phyloP scores from a whole-genome alignment of 805 yeast genomes.

The Kodamaea restingae region DNA sequence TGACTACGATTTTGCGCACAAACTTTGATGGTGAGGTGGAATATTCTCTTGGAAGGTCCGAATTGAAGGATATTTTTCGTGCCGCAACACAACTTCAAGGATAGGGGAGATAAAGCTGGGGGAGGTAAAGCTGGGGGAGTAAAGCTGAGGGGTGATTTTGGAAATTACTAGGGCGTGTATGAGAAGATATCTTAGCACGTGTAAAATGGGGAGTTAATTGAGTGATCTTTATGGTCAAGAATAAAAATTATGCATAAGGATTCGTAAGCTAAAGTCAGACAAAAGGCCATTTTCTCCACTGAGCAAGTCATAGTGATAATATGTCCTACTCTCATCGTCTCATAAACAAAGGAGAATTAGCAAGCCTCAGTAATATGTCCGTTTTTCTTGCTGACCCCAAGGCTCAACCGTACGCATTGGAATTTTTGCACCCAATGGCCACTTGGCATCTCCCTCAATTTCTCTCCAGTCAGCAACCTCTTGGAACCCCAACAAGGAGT shows the following conservation, averaged over 20 bases:
- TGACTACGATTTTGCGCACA: slow-evolving; percentile 49
- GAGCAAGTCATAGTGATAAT: too few relatives aligned
- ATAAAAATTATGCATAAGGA: neutral
- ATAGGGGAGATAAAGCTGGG: neutral
- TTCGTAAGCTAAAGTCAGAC: neutral
- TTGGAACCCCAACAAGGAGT: slow-evolving; percentile 36
- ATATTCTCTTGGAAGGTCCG: slow-evolving; percentile 48
- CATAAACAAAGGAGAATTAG: too few relatives aligned
- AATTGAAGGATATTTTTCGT: slow-evolving; percentile 50
- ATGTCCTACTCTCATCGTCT: too few relatives aligned
- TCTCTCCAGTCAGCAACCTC: slow-evolving; percentile 33
- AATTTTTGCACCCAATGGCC: slow-evolving; percentile 40
- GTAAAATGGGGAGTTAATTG: too few relatives aligned
- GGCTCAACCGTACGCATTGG: slow-evolving; percentile 27
- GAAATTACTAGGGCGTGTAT: too few relatives aligned
- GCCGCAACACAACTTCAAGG: neutral
- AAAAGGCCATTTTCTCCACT: too few relatives aligned
- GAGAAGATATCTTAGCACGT: too few relatives aligned
- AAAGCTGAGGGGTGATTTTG: too few relatives aligned
- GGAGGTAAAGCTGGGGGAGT: neutral
- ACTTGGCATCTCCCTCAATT: slow-evolving; percentile 34
- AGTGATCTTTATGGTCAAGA: too few relatives aligned
- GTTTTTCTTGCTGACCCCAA: slow-evolving; percentile 10
- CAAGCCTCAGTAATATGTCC: neutral
- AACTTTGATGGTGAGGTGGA: slow-evolving; percentile 55